These are phyloP conservation scores for Spatholobus suberectus DNA, from an alignment of 306 rosid species.

Conservation along the genomic window DNA sequence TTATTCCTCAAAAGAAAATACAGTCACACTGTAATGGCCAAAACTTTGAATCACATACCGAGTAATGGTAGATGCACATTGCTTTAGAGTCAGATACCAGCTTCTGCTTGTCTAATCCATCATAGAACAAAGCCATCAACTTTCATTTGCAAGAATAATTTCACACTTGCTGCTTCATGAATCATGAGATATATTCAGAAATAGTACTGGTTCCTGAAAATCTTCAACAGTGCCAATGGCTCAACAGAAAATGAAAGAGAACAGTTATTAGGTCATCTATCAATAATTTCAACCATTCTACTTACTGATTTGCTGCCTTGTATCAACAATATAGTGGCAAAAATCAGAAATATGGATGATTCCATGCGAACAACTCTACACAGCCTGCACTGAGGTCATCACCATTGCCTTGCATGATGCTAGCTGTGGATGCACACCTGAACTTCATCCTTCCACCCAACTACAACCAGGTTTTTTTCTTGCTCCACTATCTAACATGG, in stretches of 20 bases:
- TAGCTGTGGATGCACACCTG: background rate
- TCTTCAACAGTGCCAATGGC: background rate
- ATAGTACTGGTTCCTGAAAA: background rate
- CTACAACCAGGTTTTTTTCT: slow-evolving; percentile 60
- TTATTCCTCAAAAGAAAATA: background rate
- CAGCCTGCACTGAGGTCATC: slow-evolving; percentile 13
- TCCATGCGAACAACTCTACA: background rate
- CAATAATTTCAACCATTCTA: background rate
- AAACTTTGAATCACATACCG: background rate
- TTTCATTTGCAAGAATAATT: background rate
- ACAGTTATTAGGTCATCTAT: background rate
- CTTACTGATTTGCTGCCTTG: background rate
- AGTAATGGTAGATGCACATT: slow-evolving; percentile 7
- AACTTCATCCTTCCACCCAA: slow-evolving; percentile 54
- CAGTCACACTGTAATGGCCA: background rate
- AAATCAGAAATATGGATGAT: background rate
- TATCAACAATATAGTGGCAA: background rate
- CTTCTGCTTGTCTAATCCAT: background rate
- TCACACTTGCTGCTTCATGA: background rate
- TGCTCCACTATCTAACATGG: slow-evolving; percentile 53
- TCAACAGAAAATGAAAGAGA: background rate
- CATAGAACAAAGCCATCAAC: background rate
- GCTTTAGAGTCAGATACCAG: background rate
- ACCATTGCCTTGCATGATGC: slow-evolving; percentile 6
- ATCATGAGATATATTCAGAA: background rate